Evolutionary conservation across 2,329 filamentous ascomycete species (phyloP).

Genomic region (Truncatella angustata): DNA sequence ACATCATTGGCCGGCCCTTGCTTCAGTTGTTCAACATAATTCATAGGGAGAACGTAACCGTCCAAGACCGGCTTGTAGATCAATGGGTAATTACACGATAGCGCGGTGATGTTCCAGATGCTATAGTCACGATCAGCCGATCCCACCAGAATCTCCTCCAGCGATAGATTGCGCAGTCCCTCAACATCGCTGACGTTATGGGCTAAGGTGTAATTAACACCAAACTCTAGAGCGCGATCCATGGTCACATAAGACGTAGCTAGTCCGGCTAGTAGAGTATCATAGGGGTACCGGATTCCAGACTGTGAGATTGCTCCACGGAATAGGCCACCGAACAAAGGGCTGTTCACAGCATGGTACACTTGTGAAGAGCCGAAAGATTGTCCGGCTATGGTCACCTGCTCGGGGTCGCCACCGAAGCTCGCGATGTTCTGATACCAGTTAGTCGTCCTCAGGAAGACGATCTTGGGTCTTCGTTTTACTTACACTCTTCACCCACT

Average conservation of each 20-base stretch:
- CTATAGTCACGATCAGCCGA: constrained; percentile 18
- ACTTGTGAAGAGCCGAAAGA: constrained; percentile 3
- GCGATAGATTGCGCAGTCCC: constrained; percentile 17
- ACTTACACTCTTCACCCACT: constrained; percentile 12
- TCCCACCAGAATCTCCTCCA: constrained; percentile 13
- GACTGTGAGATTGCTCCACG: constrained; percentile 30
- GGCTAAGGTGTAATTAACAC: constrained; percentile 13
- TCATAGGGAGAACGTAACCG: constrained; percentile 24
- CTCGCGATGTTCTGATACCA: not conserved
- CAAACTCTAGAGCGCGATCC: constrained; percentile 16
- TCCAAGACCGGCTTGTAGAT: constrained; percentile 26
- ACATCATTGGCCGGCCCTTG: constrained; percentile 16
- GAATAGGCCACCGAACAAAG: constrained; percentile 21
- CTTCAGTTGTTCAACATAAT: constrained; percentile 18
- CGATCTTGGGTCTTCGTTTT: too few species aligned
- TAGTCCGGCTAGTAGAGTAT: constrained; percentile 23
- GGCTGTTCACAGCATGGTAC: constrained; percentile 28
- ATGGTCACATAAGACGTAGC: constrained; percentile 24
- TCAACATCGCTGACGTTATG: constrained; percentile 20
- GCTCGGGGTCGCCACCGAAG: constrained; percentile 15
- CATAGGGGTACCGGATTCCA: constrained; percentile 27
- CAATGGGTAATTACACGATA: constrained; percentile 19
- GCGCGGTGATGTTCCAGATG: constrained; percentile 18
- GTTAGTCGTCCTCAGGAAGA: too few species aligned
- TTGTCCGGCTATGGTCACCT: constrained; percentile 8